Base-by-base conservation (phyloP, 2,329 filamentous ascomycete genomes). In the Clonostachys rhizophaga region DNA sequence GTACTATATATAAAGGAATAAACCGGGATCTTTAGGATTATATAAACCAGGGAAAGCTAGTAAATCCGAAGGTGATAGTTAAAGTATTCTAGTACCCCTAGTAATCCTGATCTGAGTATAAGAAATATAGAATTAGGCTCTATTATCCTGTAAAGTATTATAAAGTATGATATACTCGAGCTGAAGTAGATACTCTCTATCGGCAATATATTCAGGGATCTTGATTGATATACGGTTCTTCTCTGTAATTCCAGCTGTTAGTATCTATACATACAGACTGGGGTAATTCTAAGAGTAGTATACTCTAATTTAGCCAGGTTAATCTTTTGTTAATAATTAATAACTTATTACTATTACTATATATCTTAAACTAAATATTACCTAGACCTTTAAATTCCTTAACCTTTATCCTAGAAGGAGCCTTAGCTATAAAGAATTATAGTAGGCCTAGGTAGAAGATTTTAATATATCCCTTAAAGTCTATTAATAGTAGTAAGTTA, bases 81-180 rank as follows among this genome's bases (percentile, higher is more conserved):
- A 61, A 47, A 58, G 68, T 18, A 53, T 67, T 14, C 71, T 71
- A 16, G 52, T 52, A 34, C 70, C 69, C 11, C 71, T 71, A 5
- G 62, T 68, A 37, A 74, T 68, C 13, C 59, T 65, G 36, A 72
- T 42, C 55, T 71, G 67, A 5, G 63, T 66, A 47, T 67, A 71
- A 16, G 63, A 65, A 43, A 75, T 61, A 51, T 75, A 75, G 40
- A 70, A 66, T 59, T 76, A 71, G 5, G 72, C 72, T 4, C 72
- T 72, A 5, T 67, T 66, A 6, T 58, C 56, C 9, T 54, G 55
- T 36, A 64, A 56, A 4, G 73, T 71, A 43, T 56, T 60, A 57
- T 77, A 73, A 10, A 77, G 64, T 5, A 64, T 72, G 46, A 76
- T 69, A 50, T 76, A 72, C 58, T 77, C 73, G 16, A 70, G 68